Conservation (phyloP, 768 basidiomycete genomes). For the Collybia sordida region DNA sequence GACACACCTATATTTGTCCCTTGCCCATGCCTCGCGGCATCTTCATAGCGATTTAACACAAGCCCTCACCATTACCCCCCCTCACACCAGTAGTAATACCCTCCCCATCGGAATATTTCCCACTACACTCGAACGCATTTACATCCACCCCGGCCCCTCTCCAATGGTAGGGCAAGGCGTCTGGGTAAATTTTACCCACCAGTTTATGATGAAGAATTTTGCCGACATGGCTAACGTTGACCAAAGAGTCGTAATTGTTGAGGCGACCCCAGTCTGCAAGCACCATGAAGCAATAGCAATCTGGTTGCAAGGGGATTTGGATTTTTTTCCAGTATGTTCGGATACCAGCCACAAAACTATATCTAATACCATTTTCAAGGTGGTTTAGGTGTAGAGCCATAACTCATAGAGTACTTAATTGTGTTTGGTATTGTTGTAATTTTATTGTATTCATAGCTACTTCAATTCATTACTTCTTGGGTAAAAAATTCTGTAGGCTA, state of each 20-base stretch:
- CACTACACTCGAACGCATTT: constrained; percentile 9
- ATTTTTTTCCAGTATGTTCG: not conserved
- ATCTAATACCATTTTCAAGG: not conserved
- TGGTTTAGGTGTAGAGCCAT: not conserved
- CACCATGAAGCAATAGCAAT: constrained; percentile 3
- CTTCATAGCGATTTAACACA: constrained; percentile 16
- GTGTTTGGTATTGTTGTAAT: too few species aligned
- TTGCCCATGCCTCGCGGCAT: constrained; percentile 13
- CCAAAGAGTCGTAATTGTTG: constrained; percentile 3
- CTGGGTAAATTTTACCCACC: constrained; percentile 7
- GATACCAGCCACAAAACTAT: not conserved
- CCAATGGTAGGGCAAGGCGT: constrained; percentile 4
- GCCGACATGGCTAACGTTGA: constrained; percentile 2
- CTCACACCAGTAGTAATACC: not conserved
- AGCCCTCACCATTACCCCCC: constrained; percentile 5
- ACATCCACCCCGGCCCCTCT: constrained; percentile 11
- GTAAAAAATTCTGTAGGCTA: constrained; percentile 29
- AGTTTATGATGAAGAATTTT: constrained; percentile 6
- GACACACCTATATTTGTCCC: constrained; percentile 16
- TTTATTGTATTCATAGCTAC: too few species aligned
- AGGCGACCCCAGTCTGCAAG: not conserved
- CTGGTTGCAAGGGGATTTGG: constrained; percentile 3
- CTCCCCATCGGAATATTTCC: not conserved
- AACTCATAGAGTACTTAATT: too few species aligned
- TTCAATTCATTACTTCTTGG: constrained; percentile 7